Evolutionary conservation across 371 early-diverging fungal species (phyloP).

Genomic region (Synchytrium microbalum): DNA sequence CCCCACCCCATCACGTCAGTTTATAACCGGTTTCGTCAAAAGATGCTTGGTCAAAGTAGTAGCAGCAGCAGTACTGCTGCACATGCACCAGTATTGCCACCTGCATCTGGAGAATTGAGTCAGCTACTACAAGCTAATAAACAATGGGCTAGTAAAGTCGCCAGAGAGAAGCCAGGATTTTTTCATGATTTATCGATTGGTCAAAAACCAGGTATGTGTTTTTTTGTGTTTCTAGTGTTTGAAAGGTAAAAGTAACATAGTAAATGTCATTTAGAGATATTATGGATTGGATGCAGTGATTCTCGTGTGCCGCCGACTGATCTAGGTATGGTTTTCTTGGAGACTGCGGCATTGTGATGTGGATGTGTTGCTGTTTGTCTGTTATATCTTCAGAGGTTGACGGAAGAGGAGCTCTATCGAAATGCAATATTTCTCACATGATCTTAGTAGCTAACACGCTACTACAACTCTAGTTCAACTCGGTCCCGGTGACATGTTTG

Average conservation of each 20-base stretch:
- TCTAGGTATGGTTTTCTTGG: constrained; percentile 10
- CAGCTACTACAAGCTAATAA: constrained; percentile 36
- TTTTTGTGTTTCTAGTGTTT: too few relatives aligned
- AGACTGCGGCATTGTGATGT: background rate
- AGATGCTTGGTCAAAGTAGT: too few relatives aligned
- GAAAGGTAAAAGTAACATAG: too few relatives aligned
- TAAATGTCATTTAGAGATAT: constrained; percentile 84
- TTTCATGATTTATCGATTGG: constrained; percentile 53
- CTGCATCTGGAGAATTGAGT: background rate
- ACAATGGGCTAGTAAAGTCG: constrained; percentile 40
- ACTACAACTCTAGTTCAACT: constrained; percentile 9
- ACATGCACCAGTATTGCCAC: too few relatives aligned
- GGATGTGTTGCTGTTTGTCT: constrained; percentile 21
- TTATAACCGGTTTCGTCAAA: too few relatives aligned
- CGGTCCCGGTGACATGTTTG: constrained; percentile 81
- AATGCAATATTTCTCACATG: background rate
- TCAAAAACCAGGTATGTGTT: constrained; percentile 82
- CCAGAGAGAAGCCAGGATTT: constrained; percentile 40
- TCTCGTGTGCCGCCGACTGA: constrained; percentile 73
- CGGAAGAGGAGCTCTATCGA: background rate
- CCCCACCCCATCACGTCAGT: too few relatives aligned
- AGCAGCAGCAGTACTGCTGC: too few relatives aligned
- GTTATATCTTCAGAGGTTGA: constrained; percentile 2
- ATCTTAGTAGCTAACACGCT: constrained; percentile 5
- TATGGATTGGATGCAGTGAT: constrained; percentile 83